Evolutionary conservation across 2,329 filamentous ascomycete species (phyloP).

Genomic region (Paraconiothyrium brasiliense): DNA sequence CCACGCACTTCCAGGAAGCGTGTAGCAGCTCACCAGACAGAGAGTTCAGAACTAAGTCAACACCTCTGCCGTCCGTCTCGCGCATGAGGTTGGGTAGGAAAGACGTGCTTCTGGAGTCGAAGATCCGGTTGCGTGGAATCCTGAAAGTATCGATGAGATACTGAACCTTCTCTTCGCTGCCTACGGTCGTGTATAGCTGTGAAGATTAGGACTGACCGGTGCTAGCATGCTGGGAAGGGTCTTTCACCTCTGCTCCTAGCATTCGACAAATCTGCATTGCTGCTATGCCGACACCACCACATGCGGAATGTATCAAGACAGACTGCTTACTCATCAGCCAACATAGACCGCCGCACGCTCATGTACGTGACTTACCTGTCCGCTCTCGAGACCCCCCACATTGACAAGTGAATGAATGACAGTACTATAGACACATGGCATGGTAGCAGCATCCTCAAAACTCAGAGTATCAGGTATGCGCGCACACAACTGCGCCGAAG

Average conservation of each 20-base stretch:
- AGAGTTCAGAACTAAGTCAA: slow-evolving; percentile 44
- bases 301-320: slow-evolving; percentile 21
- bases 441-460: not conserved
- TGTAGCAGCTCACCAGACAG: slow-evolving; percentile 31
- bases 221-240: too few species aligned
- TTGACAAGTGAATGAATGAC: not conserved
- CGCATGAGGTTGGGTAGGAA: slow-evolving; percentile 32
- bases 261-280: slow-evolving; percentile 35
- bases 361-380: not conserved
- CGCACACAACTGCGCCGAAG: not conserved
- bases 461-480: not conserved
- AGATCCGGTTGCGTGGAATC: slow-evolving; percentile 40
- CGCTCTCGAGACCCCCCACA: not conserved
- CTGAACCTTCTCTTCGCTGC: slow-evolving; percentile 35
- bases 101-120: slow-evolving; percentile 30
- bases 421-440: not conserved
- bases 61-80: slow-evolving; percentile 33
- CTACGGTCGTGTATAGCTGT: slow-evolving; percentile 35
- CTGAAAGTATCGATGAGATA: slow-evolving; percentile 31
- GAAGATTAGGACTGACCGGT: too few species aligned
- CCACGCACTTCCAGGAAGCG: slow-evolving; percentile 57
- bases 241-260: slow-evolving; percentile 25
- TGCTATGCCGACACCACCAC: slow-evolving; percentile 44
- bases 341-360: too few species aligned
- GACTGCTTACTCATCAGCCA: not conserved